Conservation (phyloP, 192 early-diverging fungal genomes). For the Glomus cerebriforme region DNA sequence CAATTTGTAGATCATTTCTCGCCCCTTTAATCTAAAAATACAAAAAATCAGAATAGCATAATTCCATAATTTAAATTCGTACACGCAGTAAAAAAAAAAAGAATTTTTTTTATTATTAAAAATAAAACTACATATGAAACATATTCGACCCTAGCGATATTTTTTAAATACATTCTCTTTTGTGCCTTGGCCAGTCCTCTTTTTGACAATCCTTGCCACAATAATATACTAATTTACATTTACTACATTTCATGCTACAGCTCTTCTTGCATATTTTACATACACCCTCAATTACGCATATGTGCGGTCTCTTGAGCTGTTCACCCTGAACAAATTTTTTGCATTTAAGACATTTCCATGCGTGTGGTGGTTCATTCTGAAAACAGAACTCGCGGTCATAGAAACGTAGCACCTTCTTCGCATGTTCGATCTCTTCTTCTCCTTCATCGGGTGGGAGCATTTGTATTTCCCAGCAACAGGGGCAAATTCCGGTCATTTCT, state of each 20-base stretch:
- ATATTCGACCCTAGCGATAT: no score
- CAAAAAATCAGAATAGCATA: no score
- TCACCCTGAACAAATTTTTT: neutral
- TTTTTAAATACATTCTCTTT: no score
- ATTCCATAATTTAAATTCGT: no score
- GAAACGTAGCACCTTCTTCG: neutral
- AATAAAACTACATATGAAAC: no score
- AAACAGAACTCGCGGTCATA: neutral
- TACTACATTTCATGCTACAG: neutral
- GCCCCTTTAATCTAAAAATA: no score
- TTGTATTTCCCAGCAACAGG: neutral
- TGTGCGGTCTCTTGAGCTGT: neutral
- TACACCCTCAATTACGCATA: neutral
- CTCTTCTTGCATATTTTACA: neutral
- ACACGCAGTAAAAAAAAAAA: no score
- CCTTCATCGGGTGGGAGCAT: neutral
- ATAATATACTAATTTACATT: neutral
- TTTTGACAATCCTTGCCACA: neutral
- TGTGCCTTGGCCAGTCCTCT: neutral
- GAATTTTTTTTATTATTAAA: no score
- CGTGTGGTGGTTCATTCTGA: neutral
- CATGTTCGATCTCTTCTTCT: neutral
- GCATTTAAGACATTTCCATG: slow-evolving; percentile 13
- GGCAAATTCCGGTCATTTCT: neutral
- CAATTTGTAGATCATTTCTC: no score